Evolutionary conservation across 2,329 filamentous ascomycete genomes (phyloP), one percentile per base, ranked within the genome.

Genomic region (Fusarium ramigenum): DNA sequence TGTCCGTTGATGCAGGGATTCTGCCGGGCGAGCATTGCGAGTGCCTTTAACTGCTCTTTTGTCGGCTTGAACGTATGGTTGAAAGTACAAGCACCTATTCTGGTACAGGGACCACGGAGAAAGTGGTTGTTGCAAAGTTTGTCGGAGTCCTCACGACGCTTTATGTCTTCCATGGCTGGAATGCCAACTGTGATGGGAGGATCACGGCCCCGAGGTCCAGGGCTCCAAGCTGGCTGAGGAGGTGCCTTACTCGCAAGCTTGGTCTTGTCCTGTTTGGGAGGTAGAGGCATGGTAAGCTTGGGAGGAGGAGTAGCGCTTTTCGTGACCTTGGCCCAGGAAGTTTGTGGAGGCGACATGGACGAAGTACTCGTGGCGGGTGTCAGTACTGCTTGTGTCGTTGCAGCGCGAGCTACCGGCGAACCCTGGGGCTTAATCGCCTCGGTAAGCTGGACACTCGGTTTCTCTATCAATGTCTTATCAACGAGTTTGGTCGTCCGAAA

Each of bases 51-150:
- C 76, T 91, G 89, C 7, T 90, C 88, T 28, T 83, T 80, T 9
- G 83, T 85, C 6, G 87, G 84, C 70, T 83, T 85, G 75, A 90
- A 87, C 50, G 86, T 82, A 78, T 91, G 89, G 65, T 88, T 86
- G 74, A 90, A 91, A 56, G 81, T 82, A 79, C 89, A 91, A 9
- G 83, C 81, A n/a, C 85, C 82, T 15, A 84, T 84, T 73, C 89
- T 90, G 53, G 83, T 78, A 73, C 89, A 91, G 2, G 86, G 86
- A 0, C 88, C 88, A 23, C 88, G 84, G 36, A 91, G 83, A 75
- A 89, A 91, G 75, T 90, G 87, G 54, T 89, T 89, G 78, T 91
- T 91, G 83, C 89, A 91, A 12, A 90, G 81, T 79, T 91, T 91
- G 69, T 87, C 84, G 72, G 80, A 82, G 37, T 86, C 86, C 62